Evolutionary conservation across 371 early-diverging fungal genomes (phyloP), one percentile per base, ranked within the genome.

Genomic region (Circinella minor): DNA sequence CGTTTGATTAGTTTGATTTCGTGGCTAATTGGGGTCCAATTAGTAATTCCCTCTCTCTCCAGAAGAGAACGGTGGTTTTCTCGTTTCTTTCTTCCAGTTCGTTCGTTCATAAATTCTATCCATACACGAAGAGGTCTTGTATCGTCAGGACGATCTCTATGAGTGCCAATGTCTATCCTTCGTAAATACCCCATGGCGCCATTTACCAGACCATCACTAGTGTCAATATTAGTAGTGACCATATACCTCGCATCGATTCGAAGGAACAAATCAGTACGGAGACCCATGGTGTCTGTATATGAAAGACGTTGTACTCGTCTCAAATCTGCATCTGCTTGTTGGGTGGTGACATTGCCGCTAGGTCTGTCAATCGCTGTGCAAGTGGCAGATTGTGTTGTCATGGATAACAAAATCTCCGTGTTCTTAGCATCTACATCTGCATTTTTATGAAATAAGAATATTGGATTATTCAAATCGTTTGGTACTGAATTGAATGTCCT

Each of bases 131-230:
- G 27, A 17, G 57, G 57, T 7, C 57, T 18, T 34, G 27, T 18
- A n/a, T 57, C 57, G 7, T 57, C 57, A 13, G 20, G 14, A 54
- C 15, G 1, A 13, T 57, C 27, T 34, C 57, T 18, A 8, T 57
- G 57, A 11, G 14, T 34, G 27, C 27, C 57, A 34, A 57, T 27
- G 14, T 57, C 57, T 8, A 57, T 27, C 7, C 27, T 10, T 11
- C 57, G 57, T 14, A 57, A 57, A 10, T 9, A 34, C 20, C 57
- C 27, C 8, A n/a, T 57, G 7, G 14, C 57, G 34, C 57, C 57
- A 57, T 57, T 57, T 13, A 57, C 57, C 20, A 57, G 9, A 14
- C 57, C 57, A 57, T 57, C 57, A n/a, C 27, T 27, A 11, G 57
- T 57, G 27, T 57, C 57, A 34, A 27, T 4, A 14, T 57, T 57